phyloP scores from a whole-genome alignment of 2,329 filamentous ascomycete species.

The Aspergillus japonicus region DNA sequence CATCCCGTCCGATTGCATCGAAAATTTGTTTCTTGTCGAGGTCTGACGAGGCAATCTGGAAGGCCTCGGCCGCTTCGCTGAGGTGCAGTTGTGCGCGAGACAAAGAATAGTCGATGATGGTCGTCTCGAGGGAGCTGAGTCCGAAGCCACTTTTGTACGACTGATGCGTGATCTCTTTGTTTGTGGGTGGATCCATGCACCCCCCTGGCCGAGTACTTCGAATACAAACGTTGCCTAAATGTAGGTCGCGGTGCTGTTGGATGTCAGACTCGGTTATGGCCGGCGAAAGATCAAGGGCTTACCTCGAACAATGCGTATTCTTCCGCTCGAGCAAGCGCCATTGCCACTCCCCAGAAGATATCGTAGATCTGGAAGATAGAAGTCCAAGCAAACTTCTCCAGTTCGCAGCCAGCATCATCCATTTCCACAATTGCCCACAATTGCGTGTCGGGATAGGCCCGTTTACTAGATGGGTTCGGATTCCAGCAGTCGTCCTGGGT shows the following conservation, averaged over 20 bases:
- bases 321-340: slow-evolving; percentile 62
- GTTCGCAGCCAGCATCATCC: slow-evolving; percentile 62
- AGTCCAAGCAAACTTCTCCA: slow-evolving; percentile 48
- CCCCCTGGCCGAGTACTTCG: slow-evolving; percentile 34
- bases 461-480: slow-evolving; percentile 56
- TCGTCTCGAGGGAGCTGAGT: slow-evolving; percentile 58
- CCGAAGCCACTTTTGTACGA: slow-evolving; percentile 46
- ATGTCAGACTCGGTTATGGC: background rate
- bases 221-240: slow-evolving; percentile 67
- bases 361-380: slow-evolving; percentile 57
- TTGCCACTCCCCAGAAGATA: slow-evolving; percentile 65
- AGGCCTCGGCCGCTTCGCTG: slow-evolving; percentile 23
- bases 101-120: slow-evolving; percentile 67
- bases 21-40: slow-evolving; percentile 46
- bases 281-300: background rate
- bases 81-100: slow-evolving; percentile 56
- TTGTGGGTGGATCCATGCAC: slow-evolving; percentile 34
- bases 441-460: slow-evolving; percentile 55
- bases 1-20: slow-evolving; percentile 42
- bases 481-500: slow-evolving; percentile 51
- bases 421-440: slow-evolving; percentile 66
- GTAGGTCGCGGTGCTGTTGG: slow-evolving; percentile 59
- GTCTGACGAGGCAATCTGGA: slow-evolving; percentile 41
- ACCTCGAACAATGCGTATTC: slow-evolving; percentile 59
- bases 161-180: slow-evolving; percentile 30